Evolutionary conservation across 1,139 yeast genomes (phyloP), one percentile per base, ranked within the genome.

Genomic region (Zygotorulaspora mrakii): DNA sequence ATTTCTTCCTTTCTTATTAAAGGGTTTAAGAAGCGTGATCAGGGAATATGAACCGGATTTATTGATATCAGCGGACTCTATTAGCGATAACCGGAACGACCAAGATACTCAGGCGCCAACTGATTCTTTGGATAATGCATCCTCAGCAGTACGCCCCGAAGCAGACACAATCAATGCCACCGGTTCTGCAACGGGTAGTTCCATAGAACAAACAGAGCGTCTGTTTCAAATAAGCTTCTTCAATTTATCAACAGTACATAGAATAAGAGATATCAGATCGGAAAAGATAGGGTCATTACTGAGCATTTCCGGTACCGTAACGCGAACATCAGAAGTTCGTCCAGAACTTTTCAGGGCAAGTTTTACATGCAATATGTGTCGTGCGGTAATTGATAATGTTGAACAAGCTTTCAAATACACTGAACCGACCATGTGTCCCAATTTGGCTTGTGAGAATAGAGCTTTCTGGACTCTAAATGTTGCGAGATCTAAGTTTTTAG

Each of bases 241-340:
- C 68, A 88, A 88, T 59, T 66, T 91, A 48, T 95, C 97, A 1
- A 70, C 87, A 1, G 74, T 84, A 13, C 79, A 85, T 58, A 76
- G 96, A 61, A 84, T 91, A 52, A 77, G 99, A 57, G 98, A 91
- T 56, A 74, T 91, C 43, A 76, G 94, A 54, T 85, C 96, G 1
- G 94, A 86, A 53, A 82, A 82, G 52, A 84, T 91, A 46, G 99
- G 98, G 12, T 73, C 85, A 6, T 71, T 91, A 47, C 74, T 87
- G 70, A 73, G 94, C 9, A 84, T 91, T 25, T 81, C 94, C 26
- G 99, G 98, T 36, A 94, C 99, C 0, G 96, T 94, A 2, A 91
- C 98, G 1, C 75, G 98, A 62, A 88, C 98, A 1, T 84, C 95
- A 21, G 98, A 94, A 66, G 97, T 94, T 11, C 78, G 98, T 46